phyloP scores from a whole-genome alignment of 2,329 filamentous ascomycete genomes.

The Alternaria conjuncta region DNA sequence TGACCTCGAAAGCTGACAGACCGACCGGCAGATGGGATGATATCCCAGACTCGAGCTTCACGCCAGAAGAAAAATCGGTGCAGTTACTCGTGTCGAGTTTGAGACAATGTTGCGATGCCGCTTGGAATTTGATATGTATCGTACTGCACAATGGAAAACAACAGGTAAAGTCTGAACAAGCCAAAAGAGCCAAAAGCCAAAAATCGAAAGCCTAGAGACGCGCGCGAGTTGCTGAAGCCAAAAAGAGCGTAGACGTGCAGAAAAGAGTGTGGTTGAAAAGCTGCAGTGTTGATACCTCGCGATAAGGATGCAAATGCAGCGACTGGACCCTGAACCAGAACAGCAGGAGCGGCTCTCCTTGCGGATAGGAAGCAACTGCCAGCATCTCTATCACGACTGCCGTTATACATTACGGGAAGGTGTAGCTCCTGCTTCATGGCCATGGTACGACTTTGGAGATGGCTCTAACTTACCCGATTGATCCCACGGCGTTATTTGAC shows the following conservation, averaged over 20 bases:
- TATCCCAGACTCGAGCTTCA: not conserved
- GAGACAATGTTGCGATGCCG: not conserved
- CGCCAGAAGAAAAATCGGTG: not conserved
- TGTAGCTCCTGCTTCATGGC: not conserved
- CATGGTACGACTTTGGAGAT: not conserved
- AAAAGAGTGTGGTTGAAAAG: not conserved
- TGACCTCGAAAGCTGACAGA: not conserved
- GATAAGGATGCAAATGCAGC: not conserved
- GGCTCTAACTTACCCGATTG: not conserved
- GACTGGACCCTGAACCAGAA: slow-evolving; percentile 1
- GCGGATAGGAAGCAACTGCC: not conserved
- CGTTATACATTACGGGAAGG: not conserved
- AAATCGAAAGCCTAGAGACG: not conserved
- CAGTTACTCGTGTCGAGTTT: not conserved
- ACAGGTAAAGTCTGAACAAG: not conserved
- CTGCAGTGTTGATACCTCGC: not conserved
- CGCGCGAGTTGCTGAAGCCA: not conserved
- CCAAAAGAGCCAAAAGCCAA: not conserved
- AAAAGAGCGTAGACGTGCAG: not conserved
- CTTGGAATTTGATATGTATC: not conserved
- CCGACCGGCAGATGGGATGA: not conserved
- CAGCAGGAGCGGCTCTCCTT: not conserved
- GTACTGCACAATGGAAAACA: not conserved
- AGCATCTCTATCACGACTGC: not conserved
- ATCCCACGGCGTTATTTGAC: not conserved